Base-by-base conservation (phyloP, 2,329 filamentous ascomycete species). In the Claviceps pusilla region DNA sequence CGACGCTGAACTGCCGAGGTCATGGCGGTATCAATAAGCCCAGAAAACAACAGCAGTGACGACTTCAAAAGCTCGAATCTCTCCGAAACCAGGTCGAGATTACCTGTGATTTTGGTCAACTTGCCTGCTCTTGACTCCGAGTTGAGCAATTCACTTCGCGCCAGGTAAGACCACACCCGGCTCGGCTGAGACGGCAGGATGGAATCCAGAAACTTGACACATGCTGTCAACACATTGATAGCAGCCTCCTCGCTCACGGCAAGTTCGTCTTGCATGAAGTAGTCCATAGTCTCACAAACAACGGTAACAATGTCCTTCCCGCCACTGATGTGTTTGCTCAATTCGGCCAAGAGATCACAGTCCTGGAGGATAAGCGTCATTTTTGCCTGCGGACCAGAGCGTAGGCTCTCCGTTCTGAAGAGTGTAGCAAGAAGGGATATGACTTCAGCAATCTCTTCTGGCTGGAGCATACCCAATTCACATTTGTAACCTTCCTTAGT, bases 131-230 rank as follows among this genome's bases (percentile, higher is more conserved):
- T 84, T 10, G 87, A 83, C 59, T 89, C 84, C 6, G 83, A 79
- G 60, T 86, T 86, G 48, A 98, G 75, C 19, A 98, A 73, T 58
- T 84, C 82, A 66, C 88, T 94, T 55, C 88, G 82, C 3, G 84
- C 82, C 62, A 98, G 77, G 65, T 91, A 87, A 3, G 91, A 89
- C 90, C 93, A 97, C 6, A 95, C 83, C 56, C 90, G 78, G 55
- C 86, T 86, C 0, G 93, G 91, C 52, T 85, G 80, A n/a, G 78
- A 86, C 61, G 77, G 75, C 31, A 93, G 69, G 19, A 94, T 72
- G 3, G 84, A 81, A 60, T 86, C 79, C 42, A 95, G 72, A 62
- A 97, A 96, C 53, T 89, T 84, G 28, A 90, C 70, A 65, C 89
- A 95, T 29, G 86, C 81, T 11, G 74, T 73, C 54, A 84, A 67